phyloP scores from a whole-genome alignment of 495 filamentous ascomycete genomes.

The Podospora pseudocomata region DNA sequence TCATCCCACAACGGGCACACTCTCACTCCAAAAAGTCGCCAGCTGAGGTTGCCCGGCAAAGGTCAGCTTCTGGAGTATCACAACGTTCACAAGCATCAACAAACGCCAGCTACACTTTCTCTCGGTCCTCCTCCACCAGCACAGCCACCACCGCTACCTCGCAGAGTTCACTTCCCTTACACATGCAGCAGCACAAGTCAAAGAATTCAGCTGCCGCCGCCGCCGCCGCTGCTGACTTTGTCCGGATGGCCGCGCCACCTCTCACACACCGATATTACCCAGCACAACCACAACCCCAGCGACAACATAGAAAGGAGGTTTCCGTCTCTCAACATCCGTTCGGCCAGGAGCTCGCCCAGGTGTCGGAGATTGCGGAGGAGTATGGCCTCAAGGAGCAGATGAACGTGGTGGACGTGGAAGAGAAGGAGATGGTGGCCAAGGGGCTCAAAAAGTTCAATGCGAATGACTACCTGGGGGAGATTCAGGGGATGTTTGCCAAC shows the following conservation, averaged over 20 bases:
- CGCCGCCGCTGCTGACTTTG: conserved; percentile 23
- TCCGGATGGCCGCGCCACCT: conserved; percentile 14
- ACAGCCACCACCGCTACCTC: conserved; percentile 43
- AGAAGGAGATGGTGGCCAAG: conserved; percentile 57
- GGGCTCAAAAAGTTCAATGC: conserved; percentile 73
- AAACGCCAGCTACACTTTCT: conserved; percentile 46
- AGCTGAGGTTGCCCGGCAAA: conserved; percentile 59
- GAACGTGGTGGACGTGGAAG: conserved; percentile 68
- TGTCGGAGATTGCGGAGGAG: conserved; percentile 82
- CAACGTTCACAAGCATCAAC: conserved; percentile 45
- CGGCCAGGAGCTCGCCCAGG: conserved; percentile 69
- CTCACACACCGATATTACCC: not conserved
- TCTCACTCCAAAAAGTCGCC: conserved; percentile 77
- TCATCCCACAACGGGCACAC: conserved; percentile 68
- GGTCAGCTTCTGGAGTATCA: conserved; percentile 52
- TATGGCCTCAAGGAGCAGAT: conserved; percentile 62
- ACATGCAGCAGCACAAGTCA: conserved; percentile 32
- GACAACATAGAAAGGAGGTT: conserved; percentile 30
- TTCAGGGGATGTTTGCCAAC: conserved; percentile 60
- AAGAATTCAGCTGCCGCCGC: conserved; percentile 24
- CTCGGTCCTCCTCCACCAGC: conserved; percentile 46
- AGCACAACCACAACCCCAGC: conserved; percentile 13
- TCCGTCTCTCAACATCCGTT: conserved; percentile 52
- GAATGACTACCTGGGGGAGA: conserved; percentile 80
- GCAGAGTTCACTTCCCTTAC: conserved; percentile 24